A percentile compares a stretch with the other conserved stretches of the same genome.
These are phyloP conservation scores for Cynanchum wilfordii DNA, from an alignment of 257 asterid species.

Conservation along the genomic window DNA sequence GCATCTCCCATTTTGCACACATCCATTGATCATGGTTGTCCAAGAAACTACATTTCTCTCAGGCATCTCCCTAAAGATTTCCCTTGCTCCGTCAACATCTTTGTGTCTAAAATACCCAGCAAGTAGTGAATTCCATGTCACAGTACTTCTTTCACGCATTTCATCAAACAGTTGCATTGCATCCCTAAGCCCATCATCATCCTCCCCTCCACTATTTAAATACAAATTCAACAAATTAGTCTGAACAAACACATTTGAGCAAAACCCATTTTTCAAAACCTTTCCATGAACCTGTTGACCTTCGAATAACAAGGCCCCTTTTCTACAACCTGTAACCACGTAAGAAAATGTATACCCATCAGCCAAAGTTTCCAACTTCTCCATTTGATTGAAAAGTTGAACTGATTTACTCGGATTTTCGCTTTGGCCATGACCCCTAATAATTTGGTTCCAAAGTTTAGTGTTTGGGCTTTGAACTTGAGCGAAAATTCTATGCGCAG, in stretches of 20 bases:
- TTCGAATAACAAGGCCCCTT: slow-evolving; percentile 45
- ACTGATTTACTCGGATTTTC: slow-evolving; percentile 36
- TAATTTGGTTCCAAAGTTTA: slow-evolving; percentile 64
- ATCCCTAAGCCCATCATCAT: slow-evolving; percentile 25
- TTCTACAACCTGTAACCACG: slow-evolving; percentile 48
- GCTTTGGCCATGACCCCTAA: slow-evolving; percentile 34
- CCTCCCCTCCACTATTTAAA: slow-evolving; percentile 24
- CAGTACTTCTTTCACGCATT: slow-evolving; percentile 52
- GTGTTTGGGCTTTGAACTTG: slow-evolving; percentile 48
- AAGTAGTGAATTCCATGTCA: slow-evolving; percentile 74
- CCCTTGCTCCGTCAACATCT: slow-evolving; percentile 41
- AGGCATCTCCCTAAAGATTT: slow-evolving; percentile 53
- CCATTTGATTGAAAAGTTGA: slow-evolving; percentile 40
- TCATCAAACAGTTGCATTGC: slow-evolving; percentile 60
- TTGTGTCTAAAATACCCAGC: slow-evolving; percentile 47
- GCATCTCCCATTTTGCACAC: slow-evolving; percentile 51
- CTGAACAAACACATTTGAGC: slow-evolving; percentile 49
- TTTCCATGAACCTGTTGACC: slow-evolving; percentile 67
- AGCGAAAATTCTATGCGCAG: slow-evolving; percentile 48
- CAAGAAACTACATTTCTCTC: slow-evolving; percentile 67
- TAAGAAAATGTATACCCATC: slow-evolving; percentile 64
- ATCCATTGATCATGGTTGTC: slow-evolving; percentile 81
- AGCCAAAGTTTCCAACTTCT: slow-evolving; percentile 32
- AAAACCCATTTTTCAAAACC: slow-evolving; percentile 48
- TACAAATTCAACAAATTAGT: slow-evolving; percentile 71